Evolutionary conservation across 495 filamentous ascomycete genomes (phyloP), one percentile per base, ranked within the genome.

Genomic region (Talaromyces borbonicus): DNA sequence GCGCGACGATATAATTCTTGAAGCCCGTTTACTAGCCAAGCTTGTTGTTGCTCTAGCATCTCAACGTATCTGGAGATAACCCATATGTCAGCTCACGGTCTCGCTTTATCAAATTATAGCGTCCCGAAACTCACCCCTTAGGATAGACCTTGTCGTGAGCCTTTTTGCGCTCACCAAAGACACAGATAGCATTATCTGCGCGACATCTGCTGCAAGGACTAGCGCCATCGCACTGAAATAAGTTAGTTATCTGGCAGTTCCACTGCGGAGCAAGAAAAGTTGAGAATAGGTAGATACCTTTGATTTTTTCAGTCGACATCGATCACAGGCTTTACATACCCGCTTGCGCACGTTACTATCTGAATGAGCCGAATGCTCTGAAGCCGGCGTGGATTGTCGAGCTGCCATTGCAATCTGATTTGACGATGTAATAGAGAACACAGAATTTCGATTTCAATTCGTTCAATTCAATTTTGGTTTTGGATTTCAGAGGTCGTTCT

Each of bases 21-120:
- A 1, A 83, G 63, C 22, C 71, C 78, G 32, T 78, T 59, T 38
- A 83, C 78, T 2, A 84, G 66, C 61, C 80, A 80, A 8, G 59
- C 54, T 61, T 82, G 79, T 63, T 84, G 79, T 51, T 81, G 77
- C 51, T 84, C 80, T n/a, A 84, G 73, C 74, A 83, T 80, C 52
- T 84, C 80, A 26, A 82, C 79, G 48, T 82, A 83, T 54, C 78
- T 82, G 39, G n/a, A n/a, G n/a, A n/a, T n/a, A n/a, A n/a, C n/a
- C n/a, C n/a, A n/a, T n/a, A n/a, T n/a, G n/a, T n/a, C n/a, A n/a
- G n/a, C n/a, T n/a, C n/a, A n/a, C n/a, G n/a, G n/a, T n/a, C n/a
- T n/a, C n/a, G n/a, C n/a, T n/a, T n/a, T n/a, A n/a, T n/a, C n/a
- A n/a, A n/a, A n/a, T n/a, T n/a, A 52, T 27, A 38, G 8, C 19